These are phyloP conservation scores for carrot (Daucus carota) DNA, from an alignment of 129 eudicot species.

Conservation along the genomic window DH1_v3.0 NC_030384.2:26078001-26078500, in stretches of 20 bases:
- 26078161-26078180: not conserved
- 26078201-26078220: not conserved
- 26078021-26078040: too few species aligned
- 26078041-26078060: not conserved
- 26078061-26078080: not conserved
- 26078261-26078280: not conserved
- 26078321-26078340: not conserved
- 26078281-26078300: not conserved
- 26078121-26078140: not conserved
- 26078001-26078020: not conserved
- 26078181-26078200: not conserved
- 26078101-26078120: not conserved
- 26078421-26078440: not conserved
- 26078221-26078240: not conserved
- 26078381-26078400: not conserved
- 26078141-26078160: not conserved
- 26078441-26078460: not conserved
- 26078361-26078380: too few species aligned
- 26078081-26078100: not conserved
- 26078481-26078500: not conserved
- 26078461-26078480: not conserved
- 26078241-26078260: not conserved
- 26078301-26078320: not conserved
- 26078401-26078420: not conserved
- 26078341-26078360: too few species aligned